Evolutionary conservation across 805 yeast genomes (phyloP), one percentile per base, ranked within the genome.

Genomic region (Lipomyces yamadae): DNA sequence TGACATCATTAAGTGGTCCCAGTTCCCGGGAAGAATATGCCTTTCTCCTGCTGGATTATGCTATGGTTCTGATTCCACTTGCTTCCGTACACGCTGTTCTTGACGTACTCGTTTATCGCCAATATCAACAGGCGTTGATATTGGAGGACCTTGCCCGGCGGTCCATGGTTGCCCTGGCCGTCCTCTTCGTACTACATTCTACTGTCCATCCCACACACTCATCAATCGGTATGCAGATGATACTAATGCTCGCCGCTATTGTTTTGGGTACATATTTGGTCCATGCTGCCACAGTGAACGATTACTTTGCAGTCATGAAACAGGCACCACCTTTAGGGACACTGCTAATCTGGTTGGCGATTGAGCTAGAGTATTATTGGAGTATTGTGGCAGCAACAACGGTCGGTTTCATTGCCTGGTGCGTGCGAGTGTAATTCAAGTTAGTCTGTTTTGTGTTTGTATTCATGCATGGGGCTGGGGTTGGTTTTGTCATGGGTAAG

Each of bases 261-360:
- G 69, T 63, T 2, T 67, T 77, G 32, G 81, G 81, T 54, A 68
- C 77, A 45, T 78, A 78, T 64, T 66, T 79, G 37, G 72, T 79
- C 18, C 74, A 73, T 59, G 70, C 75, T 5, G 69, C 78, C 35
- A 73, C 77, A 61, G 76, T 74, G 61, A 77, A 74, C 56, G 81
- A 80, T 42, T 80, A 80, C 72, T 77, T 74, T 69, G 76, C 78
- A 2, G 74, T 77, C 29, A 80, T 80, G 81, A 70, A 74, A 53
- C 67, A 74, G 55, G 80, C 81, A 5, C 82, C 82, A 8, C 78
- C 82, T 1, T 68, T 80, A 4, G 82, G 81, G 24, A 79, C 82
- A 13, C 63, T 80, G 7, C 77, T 79, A 76, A 75, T 78, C 7
- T 80, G 81, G 81, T 70, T 78, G 32, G 76, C 80, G 59, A 67